Evolutionary conservation across 257 asterid species (phyloP).

Genomic region (Nicotiana paniculata): DNA sequence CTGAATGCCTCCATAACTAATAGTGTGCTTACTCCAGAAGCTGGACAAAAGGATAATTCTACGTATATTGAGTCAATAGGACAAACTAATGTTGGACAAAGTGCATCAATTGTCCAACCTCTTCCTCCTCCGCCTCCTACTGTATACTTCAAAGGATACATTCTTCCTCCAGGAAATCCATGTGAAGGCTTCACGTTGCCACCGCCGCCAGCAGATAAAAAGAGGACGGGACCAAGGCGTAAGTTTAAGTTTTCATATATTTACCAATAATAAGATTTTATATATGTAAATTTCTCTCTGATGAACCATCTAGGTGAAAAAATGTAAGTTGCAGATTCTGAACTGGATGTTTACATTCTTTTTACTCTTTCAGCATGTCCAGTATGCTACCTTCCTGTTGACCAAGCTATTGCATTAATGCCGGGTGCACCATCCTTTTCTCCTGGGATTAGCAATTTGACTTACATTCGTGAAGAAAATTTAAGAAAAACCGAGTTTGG

Average conservation of each 20-base stretch:
- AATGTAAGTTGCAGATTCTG: background rate
- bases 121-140: constrained; percentile 28
- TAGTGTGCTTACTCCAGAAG: constrained; percentile 24
- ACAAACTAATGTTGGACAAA: constrained; percentile 19
- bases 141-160: constrained; percentile 63
- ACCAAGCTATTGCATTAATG: constrained; percentile 47
- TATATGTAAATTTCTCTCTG: background rate
- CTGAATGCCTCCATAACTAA: constrained; percentile 15
- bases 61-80: constrained; percentile 7
- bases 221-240: constrained; percentile 94
- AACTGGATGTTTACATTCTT: background rate
- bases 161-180: constrained; percentile 89
- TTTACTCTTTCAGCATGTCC: constrained; percentile 57
- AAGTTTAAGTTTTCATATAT: constrained; percentile 22
- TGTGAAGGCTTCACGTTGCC: constrained; percentile 83
- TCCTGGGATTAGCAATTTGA: constrained; percentile 45
- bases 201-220: constrained; percentile 91
- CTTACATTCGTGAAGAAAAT: constrained; percentile 51
- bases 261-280: background rate
- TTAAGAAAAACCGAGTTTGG: constrained; percentile 53
- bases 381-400: constrained; percentile 67
- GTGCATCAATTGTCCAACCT: constrained; percentile 12
- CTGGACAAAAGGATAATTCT: constrained; percentile 14
- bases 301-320: background rate
- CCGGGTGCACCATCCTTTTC: constrained; percentile 58